Conservation (phyloP, 2,329 filamentous ascomycete genomes). For the Microascus cirrosus region DNA sequence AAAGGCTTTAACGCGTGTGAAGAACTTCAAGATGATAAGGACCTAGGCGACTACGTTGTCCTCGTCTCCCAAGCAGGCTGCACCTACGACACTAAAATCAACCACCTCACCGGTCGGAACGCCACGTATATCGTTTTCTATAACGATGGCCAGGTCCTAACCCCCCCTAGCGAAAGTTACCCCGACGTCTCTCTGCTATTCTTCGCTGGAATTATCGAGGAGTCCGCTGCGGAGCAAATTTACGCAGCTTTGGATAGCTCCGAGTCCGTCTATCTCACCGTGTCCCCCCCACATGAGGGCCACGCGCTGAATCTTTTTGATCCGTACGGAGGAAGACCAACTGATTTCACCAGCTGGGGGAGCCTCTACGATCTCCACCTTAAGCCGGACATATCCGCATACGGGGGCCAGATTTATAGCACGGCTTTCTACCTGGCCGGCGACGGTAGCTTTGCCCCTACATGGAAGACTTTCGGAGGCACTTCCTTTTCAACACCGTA, state of each 20-base stretch:
- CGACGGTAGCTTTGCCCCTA: constrained; percentile 16
- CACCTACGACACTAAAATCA: constrained; percentile 14
- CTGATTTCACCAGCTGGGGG: constrained; percentile 38
- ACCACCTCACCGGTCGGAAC: constrained; percentile 14
- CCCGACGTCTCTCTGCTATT: constrained; percentile 12
- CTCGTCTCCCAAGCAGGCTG: constrained; percentile 22
- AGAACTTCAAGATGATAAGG: constrained; percentile 11
- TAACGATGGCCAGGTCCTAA: constrained; percentile 11
- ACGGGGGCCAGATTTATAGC: constrained; percentile 37
- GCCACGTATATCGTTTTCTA: constrained; percentile 18
- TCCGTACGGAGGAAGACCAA: constrained; percentile 26
- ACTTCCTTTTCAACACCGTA: constrained; percentile 48
- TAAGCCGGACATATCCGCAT: constrained; percentile 38
- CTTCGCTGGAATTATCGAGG: constrained; percentile 22
- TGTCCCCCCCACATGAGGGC: constrained; percentile 12
- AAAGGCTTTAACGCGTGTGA: constrained; percentile 14
- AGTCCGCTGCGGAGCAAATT: constrained; percentile 13
- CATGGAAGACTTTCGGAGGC: constrained; percentile 31
- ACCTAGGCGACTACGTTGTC: constrained; percentile 9
- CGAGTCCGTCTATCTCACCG: constrained; percentile 26
- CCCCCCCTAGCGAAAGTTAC: neutral
- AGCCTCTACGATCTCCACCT: constrained; percentile 37
- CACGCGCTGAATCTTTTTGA: constrained; percentile 13
- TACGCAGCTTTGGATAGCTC: constrained; percentile 14
- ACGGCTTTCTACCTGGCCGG: constrained; percentile 15